Conservation (phyloP, 2,329 filamentous ascomycete species). For the Cryphonectria naterciae region DNA sequence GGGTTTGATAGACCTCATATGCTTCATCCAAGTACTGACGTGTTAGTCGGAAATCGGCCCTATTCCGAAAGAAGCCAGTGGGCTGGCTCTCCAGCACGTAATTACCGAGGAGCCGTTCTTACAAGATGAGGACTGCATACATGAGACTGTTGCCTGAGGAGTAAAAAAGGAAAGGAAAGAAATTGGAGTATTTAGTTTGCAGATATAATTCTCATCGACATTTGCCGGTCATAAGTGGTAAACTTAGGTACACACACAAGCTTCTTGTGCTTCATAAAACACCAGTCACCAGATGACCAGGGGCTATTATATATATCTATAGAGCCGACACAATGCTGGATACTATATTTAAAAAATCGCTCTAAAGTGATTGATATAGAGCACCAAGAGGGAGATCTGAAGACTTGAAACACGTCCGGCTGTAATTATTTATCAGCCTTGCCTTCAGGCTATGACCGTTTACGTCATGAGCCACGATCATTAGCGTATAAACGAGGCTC, state of each 20-base stretch:
- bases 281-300: background rate
- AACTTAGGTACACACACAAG: background rate
- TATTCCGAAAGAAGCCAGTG: background rate
- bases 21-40: background rate
- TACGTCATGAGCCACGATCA: background rate
- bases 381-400: background rate
- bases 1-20: background rate
- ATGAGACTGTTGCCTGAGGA: background rate
- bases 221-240: background rate
- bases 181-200: too few species aligned
- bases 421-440: background rate
- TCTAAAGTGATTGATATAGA: background rate
- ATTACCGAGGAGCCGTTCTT: background rate
- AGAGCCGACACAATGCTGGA: background rate
- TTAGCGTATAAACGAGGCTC: slow-evolving; percentile 2
- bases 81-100: background rate
- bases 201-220: background rate
- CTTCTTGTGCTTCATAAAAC: background rate
- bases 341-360: background rate
- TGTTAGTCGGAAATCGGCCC: background rate
- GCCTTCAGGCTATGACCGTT: background rate
- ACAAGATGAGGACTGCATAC: background rate
- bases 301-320: background rate
- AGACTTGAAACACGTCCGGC: background rate
- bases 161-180: too few species aligned